Evolutionary conservation across 768 basidiomycete species (phyloP), one percentile per base, ranked within the genome.

Genomic region (Tricholoma flavovirens): DNA sequence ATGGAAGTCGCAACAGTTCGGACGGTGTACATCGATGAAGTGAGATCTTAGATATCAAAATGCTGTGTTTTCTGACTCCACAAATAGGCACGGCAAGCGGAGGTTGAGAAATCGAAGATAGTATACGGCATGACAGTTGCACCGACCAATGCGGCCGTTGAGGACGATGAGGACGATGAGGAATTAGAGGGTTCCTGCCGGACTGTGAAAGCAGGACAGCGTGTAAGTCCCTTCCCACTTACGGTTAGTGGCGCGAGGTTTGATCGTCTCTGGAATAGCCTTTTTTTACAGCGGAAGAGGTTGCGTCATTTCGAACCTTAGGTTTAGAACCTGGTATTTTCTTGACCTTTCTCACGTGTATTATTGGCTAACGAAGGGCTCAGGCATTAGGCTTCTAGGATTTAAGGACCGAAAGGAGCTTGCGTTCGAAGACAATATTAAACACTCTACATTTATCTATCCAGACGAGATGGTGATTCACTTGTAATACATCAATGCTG

Each of bases 301-400:
- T 93, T 59, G 81, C 79, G 32, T 81, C 87, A 12, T 92, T 94
- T 72, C 83, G 92, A 60, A 92, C 90, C 0, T 66, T 97, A 59
- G 89, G 86, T 19, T 71, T 90, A 22, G 80, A 88, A 62, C 88
- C 93, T 58, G 82, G 91, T 90, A 60, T 49, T 76, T 14, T n/a
- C 9, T 32, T 36, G 15, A 10, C 3, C 32, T 36, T 22, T 24
- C n/a, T 29, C 51, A 14, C 51, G 38, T 26, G 21, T 43, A 45
- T 57, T 21, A 19, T 46, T 15, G 17, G n/a, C 22, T 45, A 12
- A 45, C 6, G 43, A 24, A 24, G 21, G 24, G 30, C 54, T 29
- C 12, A 91, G 93, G 86, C 10, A 82, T 99, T 66, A 93, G 88
- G 68, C 83, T 99, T 4, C 83, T 99, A 24, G 97, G 97, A 4